Evolutionary conservation across 441 rosid genomes (phyloP), one percentile per base, ranked within the genome.

Genomic region (Aleurites moluccanus): DNA sequence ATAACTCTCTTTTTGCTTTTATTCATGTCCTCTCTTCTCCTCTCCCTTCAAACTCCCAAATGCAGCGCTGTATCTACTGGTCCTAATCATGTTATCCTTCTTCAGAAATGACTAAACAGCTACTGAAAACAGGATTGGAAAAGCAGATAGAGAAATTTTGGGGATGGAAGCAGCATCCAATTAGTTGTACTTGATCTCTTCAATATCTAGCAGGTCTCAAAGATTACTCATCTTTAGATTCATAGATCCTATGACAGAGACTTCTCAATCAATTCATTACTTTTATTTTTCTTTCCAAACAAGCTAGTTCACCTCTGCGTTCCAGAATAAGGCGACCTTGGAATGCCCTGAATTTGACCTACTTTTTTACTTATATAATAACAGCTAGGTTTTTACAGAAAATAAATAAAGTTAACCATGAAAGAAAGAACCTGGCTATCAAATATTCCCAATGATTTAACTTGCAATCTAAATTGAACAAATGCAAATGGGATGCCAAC

Each of bases 401-500:
- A 38, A 63, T 14, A 56, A 42, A 55, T 44, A 59, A 57, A 40
- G 21, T 10, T 52, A 74, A 20, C 30, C 27, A 66, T 10, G 27
- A 28, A 64, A 9, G 25, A 61, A 52, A 25, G 53, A 47, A 35
- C 23, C 52, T 35, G n/a, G 38, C 23, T 16, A 30, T n/a, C n/a
- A n/a, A n/a, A n/a, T n/a, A n/a, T n/a, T n/a, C n/a, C n/a, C n/a
- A n/a, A n/a, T n/a, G n/a, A n/a, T n/a, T n/a, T n/a, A n/a, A n/a
- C n/a, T 23, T 53, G 21, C 4, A 71, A 67, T 30, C 67, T 67
- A 27, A 55, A 69, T 63, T 14, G 0, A 59, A 49, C 3, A 45
- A 47, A 59, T 50, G 55, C 35, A 78, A 64, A 67, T 21, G 35
- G n/a, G 75, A 74, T 53, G 77, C 49, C 65, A 65, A 67, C 71